Evolutionary conservation across 352 stramenopile genomes (phyloP).

Genomic region (Thalassiosira mediterranea): DNA sequence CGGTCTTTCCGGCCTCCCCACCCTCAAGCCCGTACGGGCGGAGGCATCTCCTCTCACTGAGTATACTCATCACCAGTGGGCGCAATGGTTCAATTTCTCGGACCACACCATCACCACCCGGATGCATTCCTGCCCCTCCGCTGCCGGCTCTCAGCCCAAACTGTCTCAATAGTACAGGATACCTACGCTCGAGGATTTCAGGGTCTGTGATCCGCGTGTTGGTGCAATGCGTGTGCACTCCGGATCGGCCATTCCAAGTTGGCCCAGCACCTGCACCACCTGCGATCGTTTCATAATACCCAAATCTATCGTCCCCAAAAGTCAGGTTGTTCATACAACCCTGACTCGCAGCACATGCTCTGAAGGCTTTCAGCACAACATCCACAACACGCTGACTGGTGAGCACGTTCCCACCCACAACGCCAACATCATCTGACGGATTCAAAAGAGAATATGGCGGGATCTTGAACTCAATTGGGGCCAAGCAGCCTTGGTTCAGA

Average conservation of each 20-base stretch:
- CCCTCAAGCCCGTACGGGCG: constrained; percentile 94
- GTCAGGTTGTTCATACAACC: constrained; percentile 99
- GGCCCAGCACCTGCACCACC: constrained; percentile 95
- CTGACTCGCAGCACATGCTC: constrained; percentile 94
- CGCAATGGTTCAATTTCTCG: constrained; percentile 94
- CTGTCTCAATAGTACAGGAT: constrained; percentile 84
- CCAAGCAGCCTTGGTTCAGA: constrained; percentile 95
- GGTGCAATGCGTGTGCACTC: constrained; percentile 99
- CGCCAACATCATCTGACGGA: constrained; percentile 92
- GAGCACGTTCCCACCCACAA: constrained; percentile 96
- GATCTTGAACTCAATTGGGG: constrained; percentile 95
- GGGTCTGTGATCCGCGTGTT: constrained; percentile 99
- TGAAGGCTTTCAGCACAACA: constrained; percentile 97
- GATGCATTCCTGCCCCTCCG: constrained; percentile 90
- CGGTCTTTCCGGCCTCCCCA: constrained; percentile 88
- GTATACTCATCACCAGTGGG: constrained; percentile 94
- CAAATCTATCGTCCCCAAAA: constrained; percentile 93
- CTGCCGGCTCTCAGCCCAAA: constrained; percentile 78
- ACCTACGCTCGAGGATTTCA: constrained; percentile 98
- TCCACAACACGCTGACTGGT: constrained; percentile 96
- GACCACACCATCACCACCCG: constrained; percentile 94
- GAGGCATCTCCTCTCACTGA: constrained; percentile 95
- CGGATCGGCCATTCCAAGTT: constrained; percentile 94
- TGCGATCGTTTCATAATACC: constrained; percentile 99
- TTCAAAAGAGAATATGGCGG: constrained; percentile 94